These are phyloP conservation scores for Danielia oregonensis DNA, from an alignment of 805 yeast genomes.

Conservation along the genomic window DNA sequence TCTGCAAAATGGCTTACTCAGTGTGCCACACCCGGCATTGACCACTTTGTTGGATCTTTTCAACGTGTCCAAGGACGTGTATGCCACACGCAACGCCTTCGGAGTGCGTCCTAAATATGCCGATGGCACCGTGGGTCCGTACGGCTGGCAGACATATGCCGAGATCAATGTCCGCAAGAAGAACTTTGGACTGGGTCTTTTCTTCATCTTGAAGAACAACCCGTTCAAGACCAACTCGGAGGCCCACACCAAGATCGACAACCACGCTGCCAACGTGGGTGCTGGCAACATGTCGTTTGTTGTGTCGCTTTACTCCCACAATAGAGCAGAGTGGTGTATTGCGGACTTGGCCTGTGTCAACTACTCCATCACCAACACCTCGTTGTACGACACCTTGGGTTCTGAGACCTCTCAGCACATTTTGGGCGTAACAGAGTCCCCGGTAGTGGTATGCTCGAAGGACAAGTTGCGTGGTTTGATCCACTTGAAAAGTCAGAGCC, in stretches of 20 bases:
- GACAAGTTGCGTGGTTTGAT: slow-evolving; percentile 48
- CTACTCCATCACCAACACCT: slow-evolving; percentile 31
- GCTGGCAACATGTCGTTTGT: slow-evolving; percentile 28
- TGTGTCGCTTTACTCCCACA: slow-evolving; percentile 30
- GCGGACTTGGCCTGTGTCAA: slow-evolving; percentile 46
- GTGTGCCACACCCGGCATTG: slow-evolving; percentile 12
- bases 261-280: slow-evolving; percentile 5
- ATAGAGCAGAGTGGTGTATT: slow-evolving; percentile 36
- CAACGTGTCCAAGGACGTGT: slow-evolving; percentile 5
- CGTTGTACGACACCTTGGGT: slow-evolving; percentile 35
- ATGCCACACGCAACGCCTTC: slow-evolving; percentile 6
- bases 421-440: slow-evolving; percentile 46
- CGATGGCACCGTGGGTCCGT: slow-evolving; percentile 10
- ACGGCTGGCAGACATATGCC: slow-evolving; percentile 10
- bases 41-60: slow-evolving; percentile 10
- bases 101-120: slow-evolving; percentile 6
- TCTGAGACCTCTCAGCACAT: slow-evolving; percentile 62
- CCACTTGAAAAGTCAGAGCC: slow-evolving; percentile 34
- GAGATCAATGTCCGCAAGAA: slow-evolving; percentile 5
- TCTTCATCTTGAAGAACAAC: slow-evolving; percentile 22
- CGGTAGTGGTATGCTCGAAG: slow-evolving; percentile 36
- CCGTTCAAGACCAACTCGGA: slow-evolving; percentile 25
- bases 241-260: slow-evolving; percentile 23
- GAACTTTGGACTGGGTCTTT: slow-evolving; percentile 15
- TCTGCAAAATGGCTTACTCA: slow-evolving; percentile 8